phyloP scores from a whole-genome alignment of 1,139 yeast genomes.

The Blastobotrys serpentis region DNA sequence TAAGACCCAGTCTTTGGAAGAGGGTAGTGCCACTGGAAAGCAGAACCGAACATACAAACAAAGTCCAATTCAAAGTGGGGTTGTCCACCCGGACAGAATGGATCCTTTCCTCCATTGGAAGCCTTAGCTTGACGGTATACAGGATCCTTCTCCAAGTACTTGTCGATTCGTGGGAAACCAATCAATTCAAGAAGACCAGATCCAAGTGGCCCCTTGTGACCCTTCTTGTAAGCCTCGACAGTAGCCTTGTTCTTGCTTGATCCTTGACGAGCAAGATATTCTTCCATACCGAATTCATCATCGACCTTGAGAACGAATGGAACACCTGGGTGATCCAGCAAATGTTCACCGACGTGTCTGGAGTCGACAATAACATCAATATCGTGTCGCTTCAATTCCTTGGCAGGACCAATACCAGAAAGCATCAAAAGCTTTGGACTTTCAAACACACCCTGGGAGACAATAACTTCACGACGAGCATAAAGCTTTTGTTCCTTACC shows the following conservation, averaged over 20 bases:
- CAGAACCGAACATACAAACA: slow-evolving; percentile 30
- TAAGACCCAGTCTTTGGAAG: slow-evolving; percentile 29
- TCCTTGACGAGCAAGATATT: slow-evolving; percentile 25
- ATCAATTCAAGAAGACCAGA: slow-evolving; percentile 30
- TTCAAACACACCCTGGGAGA: slow-evolving; percentile 35
- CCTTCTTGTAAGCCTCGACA: slow-evolving; percentile 21
- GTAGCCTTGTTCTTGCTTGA: slow-evolving; percentile 22
- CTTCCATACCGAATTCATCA: slow-evolving; percentile 29
- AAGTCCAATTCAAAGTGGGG: slow-evolving; percentile 33
- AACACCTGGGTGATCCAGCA: slow-evolving; percentile 35
- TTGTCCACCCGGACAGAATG: slow-evolving; percentile 31
- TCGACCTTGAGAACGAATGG: slow-evolving; percentile 30
- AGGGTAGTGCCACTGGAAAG: slow-evolving; percentile 34
- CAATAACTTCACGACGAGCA: slow-evolving; percentile 32
- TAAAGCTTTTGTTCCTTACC: slow-evolving; percentile 27
- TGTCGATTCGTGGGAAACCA: slow-evolving; percentile 23
- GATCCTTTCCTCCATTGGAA: slow-evolving; percentile 30
- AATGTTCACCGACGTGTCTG: slow-evolving; percentile 33
- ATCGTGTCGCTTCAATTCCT: slow-evolving; percentile 27
- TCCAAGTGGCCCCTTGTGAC: slow-evolving; percentile 26
- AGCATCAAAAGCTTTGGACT: slow-evolving; percentile 35
- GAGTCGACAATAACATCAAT: slow-evolving; percentile 31
- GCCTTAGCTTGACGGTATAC: slow-evolving; percentile 26
- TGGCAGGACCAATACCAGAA: slow-evolving; percentile 33
- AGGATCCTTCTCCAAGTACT: slow-evolving; percentile 27